Evolutionary conservation across 2,329 filamentous ascomycete species (phyloP), one percentile per base, ranked within the genome.

Genomic region (Aspergillus ochraceoroseus): DNA sequence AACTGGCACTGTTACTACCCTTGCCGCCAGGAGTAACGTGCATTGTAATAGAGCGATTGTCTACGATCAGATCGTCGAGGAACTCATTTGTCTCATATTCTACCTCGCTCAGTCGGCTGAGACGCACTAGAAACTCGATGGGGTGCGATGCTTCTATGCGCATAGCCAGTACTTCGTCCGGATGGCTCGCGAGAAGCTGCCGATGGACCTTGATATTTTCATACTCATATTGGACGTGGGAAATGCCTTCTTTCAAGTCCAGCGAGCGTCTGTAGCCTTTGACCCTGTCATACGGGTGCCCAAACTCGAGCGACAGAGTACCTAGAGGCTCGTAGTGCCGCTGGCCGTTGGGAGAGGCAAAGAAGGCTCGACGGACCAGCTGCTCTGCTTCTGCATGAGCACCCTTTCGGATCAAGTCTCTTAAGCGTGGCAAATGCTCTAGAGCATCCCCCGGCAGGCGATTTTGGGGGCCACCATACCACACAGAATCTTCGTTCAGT

Each of bases 401-500:
- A 5, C 64, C 63, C 3, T 56, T 54, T 5, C 67, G 64, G 40
- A 73, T 68, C 11, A 69, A 55, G 33, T 64, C 52, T 38, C 70
- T 59, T 4, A 73, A 52, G 12, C 49, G 53, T 26, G 63, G 57
- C 3, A 73, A 56, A 44, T 68, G 58, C 34, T 49, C 47, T 27
- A 61, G 45, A 3, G 68, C 64, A 30, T 65, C 57, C 27, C 56
- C 60, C 13, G n/a, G 68, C 12, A 63, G 67, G 11, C 71, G 65
- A 39, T 70, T 57, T 45, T 69, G 68, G 4, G 58, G 61, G 7
- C 67, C 68, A 38, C 70, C 70, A 51, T 70, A 71, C 67, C 67
- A 71, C 2, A 70, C 62, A 2, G 67, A 70, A 44, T 74, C 68
- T 46, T 74, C 71, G 34, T 73, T 74, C 18, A 74, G 54, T 31